Percentiles rank a stretch among this genome's conserved stretches.
Evolutionary conservation across 768 basidiomycete species (phyloP).

Genomic region (Mycena galopus): DNA sequence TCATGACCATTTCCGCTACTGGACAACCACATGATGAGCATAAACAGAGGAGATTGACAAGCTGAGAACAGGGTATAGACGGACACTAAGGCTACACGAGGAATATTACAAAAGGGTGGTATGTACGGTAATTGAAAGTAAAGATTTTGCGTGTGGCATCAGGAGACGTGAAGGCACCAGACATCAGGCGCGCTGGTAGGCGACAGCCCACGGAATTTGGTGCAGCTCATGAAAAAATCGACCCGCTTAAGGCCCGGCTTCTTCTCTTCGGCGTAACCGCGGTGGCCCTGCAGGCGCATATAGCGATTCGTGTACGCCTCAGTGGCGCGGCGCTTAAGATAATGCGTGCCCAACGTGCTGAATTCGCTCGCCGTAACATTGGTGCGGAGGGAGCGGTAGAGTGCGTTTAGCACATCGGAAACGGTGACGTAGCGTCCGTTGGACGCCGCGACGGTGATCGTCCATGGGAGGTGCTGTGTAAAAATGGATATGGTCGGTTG

Average conservation of each 20-base stretch:
- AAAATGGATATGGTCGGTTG: conserved; percentile 19
- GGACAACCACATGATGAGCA: too few species aligned
- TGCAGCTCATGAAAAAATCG: conserved; percentile 50
- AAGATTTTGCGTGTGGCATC: not conserved
- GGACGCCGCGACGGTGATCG: conserved; percentile 38
- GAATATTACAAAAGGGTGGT: not conserved
- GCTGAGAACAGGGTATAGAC: not conserved
- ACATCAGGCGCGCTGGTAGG: not conserved
- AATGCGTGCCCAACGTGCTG: conserved; percentile 40
- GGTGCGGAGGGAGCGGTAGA: conserved; percentile 52
- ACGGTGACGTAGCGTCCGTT: conserved; percentile 47
- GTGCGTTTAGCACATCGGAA: conserved; percentile 50
- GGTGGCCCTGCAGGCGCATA: conserved; percentile 37
- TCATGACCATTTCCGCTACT: too few species aligned
- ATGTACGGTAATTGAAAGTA: not conserved
- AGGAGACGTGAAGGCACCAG: conserved; percentile 16
- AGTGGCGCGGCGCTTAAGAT: conserved; percentile 42
- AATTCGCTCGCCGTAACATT: conserved; percentile 49
- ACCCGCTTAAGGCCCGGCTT: conserved; percentile 53
- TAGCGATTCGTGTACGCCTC: conserved; percentile 49
- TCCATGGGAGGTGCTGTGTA: conserved; percentile 31
- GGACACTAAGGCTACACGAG: not conserved
- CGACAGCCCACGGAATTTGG: conserved; percentile 15
- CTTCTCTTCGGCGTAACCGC: conserved; percentile 45
- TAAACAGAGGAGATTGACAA: too few species aligned